Base-by-base conservation (phyloP, 352 stramenopile species). In the Globisporangium radiosum region DNA sequence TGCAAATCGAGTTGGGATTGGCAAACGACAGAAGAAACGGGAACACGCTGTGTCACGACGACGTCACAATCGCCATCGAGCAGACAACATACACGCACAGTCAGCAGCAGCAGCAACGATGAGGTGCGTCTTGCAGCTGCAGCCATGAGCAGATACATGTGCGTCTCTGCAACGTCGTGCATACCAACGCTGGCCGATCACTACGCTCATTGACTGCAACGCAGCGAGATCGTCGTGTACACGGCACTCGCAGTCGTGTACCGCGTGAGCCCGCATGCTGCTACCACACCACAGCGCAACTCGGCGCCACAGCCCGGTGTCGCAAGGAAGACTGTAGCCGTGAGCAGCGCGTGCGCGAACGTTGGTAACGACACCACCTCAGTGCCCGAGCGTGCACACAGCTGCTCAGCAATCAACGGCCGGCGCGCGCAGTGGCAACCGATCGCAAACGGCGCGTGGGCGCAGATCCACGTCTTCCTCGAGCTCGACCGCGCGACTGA, bases 401-500 rank as follows among this genome's bases (percentile, higher is more conserved):
- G 57, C 39, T 56, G 48, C 47, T 62, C 57, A 7, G 33, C 39
- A 5, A 54, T 52, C n/a, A 48, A 47, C 49, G 40, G 36, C 11
- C 15, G 55, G 5, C 58, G 51, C 36, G 45, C 48, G 5, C 60
- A 52, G 9, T 87, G 75, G 77, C 52, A 64, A 51, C 69, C 71
- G 17, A 60, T 85, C 11, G 71, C 71, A 11, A 60, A 73, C 15
- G 78, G 73, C 36, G 72, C 65, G 14, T 80, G 68, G 75, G 68
- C 78, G 8, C 78, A 85, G 47, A 54, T 86, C 33, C 75, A 88
- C 48, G 47, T 88, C 13, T 85, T 80, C 25, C 60, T 77, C 5
- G 78, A 88, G 55, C 72, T 85, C 57, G 70, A 68, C 6, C 56
- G 59, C 43, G 43, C 43, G 43, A 43, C 39, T 43, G 11, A 17